Evolutionary conservation across 2,329 filamentous ascomycete genomes (phyloP), one percentile per base, ranked within the genome.

Genomic region (Aspergillus clavatus): DNA sequence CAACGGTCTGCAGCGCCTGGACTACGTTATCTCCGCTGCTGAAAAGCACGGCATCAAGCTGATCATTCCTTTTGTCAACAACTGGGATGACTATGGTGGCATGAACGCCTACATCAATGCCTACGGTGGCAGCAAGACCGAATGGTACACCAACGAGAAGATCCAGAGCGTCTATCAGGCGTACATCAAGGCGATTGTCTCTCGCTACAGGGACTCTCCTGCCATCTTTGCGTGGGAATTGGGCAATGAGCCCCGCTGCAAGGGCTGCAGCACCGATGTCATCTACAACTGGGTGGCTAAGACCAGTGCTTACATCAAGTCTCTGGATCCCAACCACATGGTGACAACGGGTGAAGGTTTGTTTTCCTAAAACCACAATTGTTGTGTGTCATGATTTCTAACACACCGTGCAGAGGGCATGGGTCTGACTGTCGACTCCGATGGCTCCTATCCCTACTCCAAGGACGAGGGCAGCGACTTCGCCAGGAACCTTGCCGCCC

Each of bases 221-320:
- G 75, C 82, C 0, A 74, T 86, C 40, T 78, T 86, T 48, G 79
- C 80, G 0, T 86, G 82, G 82, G 82, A 86, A 55, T 69, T 86
- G 1, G 78, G 72, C 45, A 86, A 86, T 53, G 82, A 86, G 63
- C 78, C 81, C n/a, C 72, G 82, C 51, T 84, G 81, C 67, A 71
- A 73, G 10, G 74, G 78, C 14, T 86, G 82, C 60, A 67, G 68
- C 31, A 75, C 77, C 1, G 73, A 74, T 11, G 72, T 82, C n/a
- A 73, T 85, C 46, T 75, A 72, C 26, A 71, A 76, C 36, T 86
- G 82, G 83, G 80, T 79, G 10, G 67, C 70, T 27, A 64, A 66
- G 4, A 79, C 74, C 3, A 80, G 76, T 14, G 65, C 70, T 3
- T 85, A 83, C 58, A 77, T 86, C 65, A 84, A 84, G 63, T 74